These are phyloP conservation scores for Tylopilus sp. DNA, from an alignment of 768 basidiomycete genomes.

Conservation along the genomic window DNA sequence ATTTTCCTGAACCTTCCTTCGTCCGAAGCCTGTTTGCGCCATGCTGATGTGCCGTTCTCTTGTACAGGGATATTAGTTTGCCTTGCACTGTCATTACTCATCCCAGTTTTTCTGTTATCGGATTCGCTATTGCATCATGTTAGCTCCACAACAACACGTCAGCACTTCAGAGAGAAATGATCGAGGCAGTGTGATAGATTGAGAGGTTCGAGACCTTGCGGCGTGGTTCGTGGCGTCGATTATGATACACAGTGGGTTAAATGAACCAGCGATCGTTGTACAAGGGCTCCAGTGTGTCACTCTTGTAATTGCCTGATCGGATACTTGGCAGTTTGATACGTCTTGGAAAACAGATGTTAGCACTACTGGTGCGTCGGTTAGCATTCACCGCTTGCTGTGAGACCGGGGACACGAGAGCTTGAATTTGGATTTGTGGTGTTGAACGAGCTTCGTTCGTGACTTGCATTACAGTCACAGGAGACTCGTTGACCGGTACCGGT, in stretches of 20 bases:
- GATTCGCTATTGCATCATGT: slow-evolving; percentile 2
- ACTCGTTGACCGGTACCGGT: not conserved
- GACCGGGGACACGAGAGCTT: not conserved
- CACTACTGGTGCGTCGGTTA: too few species aligned
- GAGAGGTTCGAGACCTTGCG: slow-evolving; percentile 1
- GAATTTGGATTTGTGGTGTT: not conserved
- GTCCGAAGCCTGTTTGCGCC: not conserved
- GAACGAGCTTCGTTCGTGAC: not conserved
- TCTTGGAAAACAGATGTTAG: too few species aligned
- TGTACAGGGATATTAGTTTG: not conserved
- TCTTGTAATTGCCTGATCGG: not conserved
- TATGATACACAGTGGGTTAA: not conserved
- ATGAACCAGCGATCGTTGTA: slow-evolving; percentile 1
- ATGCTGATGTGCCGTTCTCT: slow-evolving; percentile 7
- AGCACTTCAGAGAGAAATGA: not conserved
- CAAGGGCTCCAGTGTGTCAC: not conserved
- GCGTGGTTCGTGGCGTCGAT: not conserved
- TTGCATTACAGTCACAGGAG: not conserved
- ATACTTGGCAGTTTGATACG: not conserved
- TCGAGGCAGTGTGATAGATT: slow-evolving; percentile 10
- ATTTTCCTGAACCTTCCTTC: slow-evolving; percentile 20
- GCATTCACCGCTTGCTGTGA: too few species aligned
- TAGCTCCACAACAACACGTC: not conserved
- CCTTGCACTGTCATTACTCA: not conserved
- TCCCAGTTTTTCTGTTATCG: not conserved